Percentiles rank a stretch among this genome's conserved stretches.
Conservation (phyloP, 1,139 yeast genomes). For the Hemisphaericaspora xylanilytica region DNA sequence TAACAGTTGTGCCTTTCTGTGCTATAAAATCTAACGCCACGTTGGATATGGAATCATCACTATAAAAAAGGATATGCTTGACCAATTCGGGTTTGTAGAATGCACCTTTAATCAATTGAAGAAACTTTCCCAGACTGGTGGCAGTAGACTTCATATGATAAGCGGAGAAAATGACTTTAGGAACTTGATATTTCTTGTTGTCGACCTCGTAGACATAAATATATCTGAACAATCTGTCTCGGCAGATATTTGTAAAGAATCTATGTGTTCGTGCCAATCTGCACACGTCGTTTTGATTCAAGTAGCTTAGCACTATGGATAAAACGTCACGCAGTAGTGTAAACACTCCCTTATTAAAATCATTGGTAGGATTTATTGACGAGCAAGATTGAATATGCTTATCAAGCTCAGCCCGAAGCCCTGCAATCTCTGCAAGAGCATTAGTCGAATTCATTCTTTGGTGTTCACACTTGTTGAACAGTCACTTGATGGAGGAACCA, state of each 20-base stretch:
- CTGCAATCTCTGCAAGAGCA: neutral
- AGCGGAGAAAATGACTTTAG: neutral
- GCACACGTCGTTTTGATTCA: slow-evolving; percentile 2
- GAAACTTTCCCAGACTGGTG: neutral
- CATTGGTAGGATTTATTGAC: slow-evolving; percentile 3
- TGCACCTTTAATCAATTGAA: neutral
- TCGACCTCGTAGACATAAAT: slow-evolving; percentile 10
- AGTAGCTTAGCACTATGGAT: neutral
- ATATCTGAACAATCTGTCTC: neutral
- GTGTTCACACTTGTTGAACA: too few relatives aligned
- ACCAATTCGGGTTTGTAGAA: neutral
- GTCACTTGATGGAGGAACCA: too few relatives aligned
- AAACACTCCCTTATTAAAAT: slow-evolving; percentile 5
- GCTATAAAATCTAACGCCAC: neutral
- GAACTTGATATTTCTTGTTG: too few relatives aligned
- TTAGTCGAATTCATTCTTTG: neutral
- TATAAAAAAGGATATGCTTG: neutral
- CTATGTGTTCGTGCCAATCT: neutral
- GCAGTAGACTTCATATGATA: neutral
- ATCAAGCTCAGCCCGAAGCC: neutral
- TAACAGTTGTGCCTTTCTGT: neutral
- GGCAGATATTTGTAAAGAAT: neutral
- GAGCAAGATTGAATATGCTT: neutral
- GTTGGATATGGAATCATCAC: neutral
- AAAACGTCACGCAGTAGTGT: slow-evolving; percentile 2